Base-by-base conservation (phyloP, 805 yeast genomes). In the Yarrowia divulgata region DNA sequence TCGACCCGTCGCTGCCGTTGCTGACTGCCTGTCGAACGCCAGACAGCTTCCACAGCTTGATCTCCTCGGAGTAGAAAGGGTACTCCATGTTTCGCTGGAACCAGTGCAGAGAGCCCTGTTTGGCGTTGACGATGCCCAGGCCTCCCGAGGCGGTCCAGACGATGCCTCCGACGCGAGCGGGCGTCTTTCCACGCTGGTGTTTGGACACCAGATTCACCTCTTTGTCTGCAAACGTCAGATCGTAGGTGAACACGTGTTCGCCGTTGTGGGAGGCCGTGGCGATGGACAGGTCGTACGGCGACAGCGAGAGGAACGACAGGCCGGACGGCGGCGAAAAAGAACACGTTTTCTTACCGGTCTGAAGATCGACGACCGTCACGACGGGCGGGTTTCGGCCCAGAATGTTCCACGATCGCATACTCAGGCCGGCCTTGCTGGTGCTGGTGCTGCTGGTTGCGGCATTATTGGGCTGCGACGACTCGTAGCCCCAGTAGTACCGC, bases 181-280 rank as follows among this genome's bases (percentile, higher is more conserved):
- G 82, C 0, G 90, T 87, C 73, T 85, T 87, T 1, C 93, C 93
- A 32, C 92, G 80, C 13, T 77, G 77, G 72, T 86, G 87, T 71
- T 85, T 84, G 18, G 89, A 91, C 62, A 87, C 74, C 29, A 88
- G 76, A 0, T 84, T 79, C 1, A 88, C 81, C 70, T 85, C 86
- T 1, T 73, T 74, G 1, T 88, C 85, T 45, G 83, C 78, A 69
- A 82, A 81, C 55, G 87, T 80, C 68, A 84, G 80, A 73, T 89
- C 93, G 90, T 91, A 89, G 71, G 87, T 79, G 73, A 81, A 87
- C 6, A 89, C 78, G 63, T 81, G 83, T 74, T 89, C 91, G 2
- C 93, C 93, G 66, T 90, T 80, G 29, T 75, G 73, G 12, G 85
- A 83, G 3, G 84, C 83, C 9, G 88, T 84, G 0, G 87, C 83